These are phyloP conservation scores for Podila verticillata DNA, from an alignment of 192 early-diverging fungal species.

Conservation along the genomic window DNA sequence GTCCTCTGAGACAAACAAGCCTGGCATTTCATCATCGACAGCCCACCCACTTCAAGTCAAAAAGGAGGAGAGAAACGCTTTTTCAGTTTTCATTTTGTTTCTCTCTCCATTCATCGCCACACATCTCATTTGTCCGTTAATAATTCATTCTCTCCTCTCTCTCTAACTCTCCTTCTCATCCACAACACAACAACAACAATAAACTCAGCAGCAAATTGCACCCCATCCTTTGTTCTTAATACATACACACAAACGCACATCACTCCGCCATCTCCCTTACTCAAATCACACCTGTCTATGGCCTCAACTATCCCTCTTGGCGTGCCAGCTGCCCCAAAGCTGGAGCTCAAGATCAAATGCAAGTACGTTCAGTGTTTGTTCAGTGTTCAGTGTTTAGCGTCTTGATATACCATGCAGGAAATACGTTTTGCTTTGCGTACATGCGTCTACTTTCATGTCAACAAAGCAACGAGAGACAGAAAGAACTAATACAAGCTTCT, in stretches of 20 bases:
- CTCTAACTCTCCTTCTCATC: not conserved
- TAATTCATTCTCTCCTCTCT: not conserved
- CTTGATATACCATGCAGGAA: not conserved
- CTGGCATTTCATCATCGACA: not conserved
- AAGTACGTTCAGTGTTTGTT: constrained; percentile 15
- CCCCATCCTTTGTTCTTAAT: not conserved
- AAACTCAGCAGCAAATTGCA: no score
- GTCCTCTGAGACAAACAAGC: not conserved
- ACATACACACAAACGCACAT: not conserved
- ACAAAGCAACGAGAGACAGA: no score
- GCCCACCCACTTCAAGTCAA: not conserved
- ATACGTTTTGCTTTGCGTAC: not conserved
- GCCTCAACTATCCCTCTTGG: constrained; percentile 19
- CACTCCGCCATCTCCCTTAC: not conserved
- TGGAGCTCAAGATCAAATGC: constrained; percentile 51
- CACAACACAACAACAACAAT: not conserved
- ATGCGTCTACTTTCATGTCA: no score
- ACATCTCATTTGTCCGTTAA: not conserved
- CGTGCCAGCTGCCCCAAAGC: constrained; percentile 32
- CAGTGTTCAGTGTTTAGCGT: not conserved
- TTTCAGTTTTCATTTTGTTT: not conserved
- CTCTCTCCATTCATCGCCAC: not conserved
- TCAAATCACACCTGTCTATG: constrained; percentile 2
- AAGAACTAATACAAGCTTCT: no score
- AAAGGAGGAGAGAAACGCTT: not conserved